phyloP scores from a whole-genome alignment of 1,284 basidiomycete species.

The Cronartium ribicola region DNA sequence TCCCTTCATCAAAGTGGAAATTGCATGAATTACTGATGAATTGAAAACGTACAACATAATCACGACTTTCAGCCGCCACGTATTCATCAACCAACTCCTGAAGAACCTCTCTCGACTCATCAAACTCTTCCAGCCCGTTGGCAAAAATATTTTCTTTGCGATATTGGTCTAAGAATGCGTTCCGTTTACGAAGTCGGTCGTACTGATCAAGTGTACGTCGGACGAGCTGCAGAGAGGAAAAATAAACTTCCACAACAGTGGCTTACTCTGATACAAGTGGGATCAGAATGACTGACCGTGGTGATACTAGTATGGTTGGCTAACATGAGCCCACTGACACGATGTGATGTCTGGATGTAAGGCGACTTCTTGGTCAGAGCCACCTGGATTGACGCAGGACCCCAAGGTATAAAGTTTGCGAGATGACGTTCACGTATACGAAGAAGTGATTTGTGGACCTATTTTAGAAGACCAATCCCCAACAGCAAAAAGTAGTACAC shows the following conservation, averaged over 20 bases:
- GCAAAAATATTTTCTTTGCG: conserved; percentile 93
- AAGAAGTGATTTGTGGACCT: conserved; percentile 94
- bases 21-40: too few relatives aligned
- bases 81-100: conserved; percentile 44
- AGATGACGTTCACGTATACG: conserved; percentile 93
- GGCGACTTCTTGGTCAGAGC: conserved; percentile 87
- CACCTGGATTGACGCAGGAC: conserved; percentile 95
- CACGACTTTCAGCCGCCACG: conserved; percentile 71
- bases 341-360: conserved; percentile 74
- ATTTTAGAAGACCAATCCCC: conserved; percentile 12
- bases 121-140: conserved; percentile 85
- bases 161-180: conserved; percentile 95
- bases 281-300: conserved; percentile 61
- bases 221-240: conserved; percentile 64
- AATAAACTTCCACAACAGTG: neutral
- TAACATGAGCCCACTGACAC: conserved; percentile 95
- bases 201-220: conserved; percentile 95
- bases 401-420: conserved; percentile 99
- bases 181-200: conserved; percentile 77
- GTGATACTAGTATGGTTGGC: conserved; percentile 98
- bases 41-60: conserved; percentile 62
- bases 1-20: neutral
- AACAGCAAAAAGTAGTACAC: neutral
- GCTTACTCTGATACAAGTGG: neutral
- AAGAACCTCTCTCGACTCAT: conserved; percentile 64